These are phyloP conservation scores for Lepidium sativum DNA, from an alignment of 345 rosid genomes.

Conservation along the genomic window DNA sequence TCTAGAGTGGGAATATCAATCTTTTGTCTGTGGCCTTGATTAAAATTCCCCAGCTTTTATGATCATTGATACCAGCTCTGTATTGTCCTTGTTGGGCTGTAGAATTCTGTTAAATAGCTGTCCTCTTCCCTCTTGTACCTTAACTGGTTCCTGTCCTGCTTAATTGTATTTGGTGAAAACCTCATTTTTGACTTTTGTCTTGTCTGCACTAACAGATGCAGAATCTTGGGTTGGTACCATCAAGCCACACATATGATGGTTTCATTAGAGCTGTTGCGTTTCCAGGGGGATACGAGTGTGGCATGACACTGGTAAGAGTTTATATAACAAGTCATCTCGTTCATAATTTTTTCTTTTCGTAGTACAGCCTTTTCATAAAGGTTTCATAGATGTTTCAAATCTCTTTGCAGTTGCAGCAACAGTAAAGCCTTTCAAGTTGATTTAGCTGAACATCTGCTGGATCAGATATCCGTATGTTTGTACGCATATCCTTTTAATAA, in stretches of 20 bases:
- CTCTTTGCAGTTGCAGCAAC: slow-evolving; percentile 61
- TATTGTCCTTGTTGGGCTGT: no score
- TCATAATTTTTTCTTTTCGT: not conserved
- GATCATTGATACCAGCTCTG: slow-evolving; percentile 3
- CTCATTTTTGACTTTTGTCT: not conserved
- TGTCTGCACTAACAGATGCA: slow-evolving; percentile 51
- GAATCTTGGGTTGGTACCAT: slow-evolving; percentile 61
- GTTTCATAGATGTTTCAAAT: not conserved
- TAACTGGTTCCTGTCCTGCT: not conserved
- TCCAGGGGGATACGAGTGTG: slow-evolving; percentile 35
- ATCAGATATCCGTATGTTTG: slow-evolving; percentile 39
- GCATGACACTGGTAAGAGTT: slow-evolving; percentile 53
- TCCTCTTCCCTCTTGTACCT: not conserved
- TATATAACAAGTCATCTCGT: not conserved
- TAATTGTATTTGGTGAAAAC: not conserved
- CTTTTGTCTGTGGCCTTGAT: not conserved
- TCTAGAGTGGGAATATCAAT: not conserved
- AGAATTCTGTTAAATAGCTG: no score
- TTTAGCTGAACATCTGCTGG: slow-evolving; percentile 64
- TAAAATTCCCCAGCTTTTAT: not conserved
- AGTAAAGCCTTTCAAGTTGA: slow-evolving; percentile 63
- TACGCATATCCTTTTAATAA: slow-evolving; percentile 48
- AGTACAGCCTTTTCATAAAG: not conserved
- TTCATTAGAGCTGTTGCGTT: slow-evolving; percentile 54
- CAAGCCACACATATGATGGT: slow-evolving; percentile 54